Conservation (phyloP, 2,329 filamentous ascomycete species). For the Aspergillus melleus region DNA sequence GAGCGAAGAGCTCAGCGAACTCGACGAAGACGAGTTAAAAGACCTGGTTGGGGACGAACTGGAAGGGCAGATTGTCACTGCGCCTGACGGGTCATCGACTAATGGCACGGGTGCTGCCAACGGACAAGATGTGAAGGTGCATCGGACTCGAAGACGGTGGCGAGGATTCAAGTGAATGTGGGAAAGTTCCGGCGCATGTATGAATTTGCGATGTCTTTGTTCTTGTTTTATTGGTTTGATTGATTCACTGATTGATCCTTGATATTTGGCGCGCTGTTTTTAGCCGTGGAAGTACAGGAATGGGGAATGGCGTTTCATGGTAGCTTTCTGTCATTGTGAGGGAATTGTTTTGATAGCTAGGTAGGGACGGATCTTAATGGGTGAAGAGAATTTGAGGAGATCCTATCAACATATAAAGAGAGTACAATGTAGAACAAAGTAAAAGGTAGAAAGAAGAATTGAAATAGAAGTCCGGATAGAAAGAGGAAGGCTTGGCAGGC, state of each 20-base stretch:
- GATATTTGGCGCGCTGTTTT: not conserved
- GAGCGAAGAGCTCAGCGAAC: slow-evolving; percentile 85
- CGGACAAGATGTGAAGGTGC: slow-evolving; percentile 24
- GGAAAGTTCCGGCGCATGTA: slow-evolving; percentile 3
- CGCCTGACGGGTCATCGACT: slow-evolving; percentile 9
- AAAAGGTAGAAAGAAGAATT: too few species aligned
- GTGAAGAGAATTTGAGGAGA: not conserved
- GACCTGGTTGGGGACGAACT: slow-evolving; percentile 61
- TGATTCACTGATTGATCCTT: not conserved
- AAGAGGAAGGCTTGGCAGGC: not conserved
- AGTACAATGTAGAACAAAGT: too few species aligned
- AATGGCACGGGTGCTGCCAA: slow-evolving; percentile 16
- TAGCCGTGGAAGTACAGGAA: not conserved
- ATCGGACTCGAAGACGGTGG: slow-evolving; percentile 33
- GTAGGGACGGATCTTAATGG: not conserved
- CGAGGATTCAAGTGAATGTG: slow-evolving; percentile 28
- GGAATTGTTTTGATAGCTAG: not conserved
- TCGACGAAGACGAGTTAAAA: slow-evolving; percentile 86
- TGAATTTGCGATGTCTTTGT: slow-evolving; percentile 11
- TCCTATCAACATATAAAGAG: not conserved
- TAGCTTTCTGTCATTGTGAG: not conserved
- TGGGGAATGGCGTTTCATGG: not conserved
- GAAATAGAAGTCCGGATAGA: too few species aligned
- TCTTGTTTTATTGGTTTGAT: slow-evolving; percentile 7
- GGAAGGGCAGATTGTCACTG: slow-evolving; percentile 16